phyloP scores from a whole-genome alignment of 2,329 filamentous ascomycete species.

The Pyricularia grisea region DNA sequence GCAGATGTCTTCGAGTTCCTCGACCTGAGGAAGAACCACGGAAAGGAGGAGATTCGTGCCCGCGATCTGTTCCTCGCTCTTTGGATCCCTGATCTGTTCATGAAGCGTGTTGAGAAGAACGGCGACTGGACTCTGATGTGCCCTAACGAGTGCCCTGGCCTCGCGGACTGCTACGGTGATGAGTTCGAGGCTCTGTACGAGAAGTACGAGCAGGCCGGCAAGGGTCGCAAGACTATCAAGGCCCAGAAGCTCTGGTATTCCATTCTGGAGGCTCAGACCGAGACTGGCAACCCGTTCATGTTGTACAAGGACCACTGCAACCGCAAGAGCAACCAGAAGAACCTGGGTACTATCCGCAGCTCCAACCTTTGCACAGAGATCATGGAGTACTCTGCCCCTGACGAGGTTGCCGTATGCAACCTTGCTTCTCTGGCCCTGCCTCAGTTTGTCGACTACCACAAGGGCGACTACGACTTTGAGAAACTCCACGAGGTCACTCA shows the following conservation, averaged over 20 bases:
- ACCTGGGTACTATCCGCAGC: slow-evolving; percentile 94
- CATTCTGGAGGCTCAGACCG: slow-evolving; percentile 94
- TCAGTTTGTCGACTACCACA: slow-evolving; percentile 78
- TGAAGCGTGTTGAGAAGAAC: slow-evolving; percentile 98
- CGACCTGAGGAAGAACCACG: slow-evolving; percentile 97
- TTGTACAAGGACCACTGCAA: slow-evolving; percentile 99
- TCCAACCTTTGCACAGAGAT: slow-evolving; percentile 99
- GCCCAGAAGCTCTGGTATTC: slow-evolving; percentile 99
- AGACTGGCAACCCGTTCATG: slow-evolving; percentile 99
- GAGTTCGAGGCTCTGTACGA: slow-evolving; percentile 95
- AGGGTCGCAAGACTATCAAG: slow-evolving; percentile 84
- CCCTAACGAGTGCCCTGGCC: slow-evolving; percentile 88
- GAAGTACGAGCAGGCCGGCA: slow-evolving; percentile 80
- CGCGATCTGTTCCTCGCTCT: slow-evolving; percentile 96
- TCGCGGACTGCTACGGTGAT: slow-evolving; percentile 94
- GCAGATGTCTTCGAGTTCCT: slow-evolving; percentile 96
- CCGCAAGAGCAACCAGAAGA: slow-evolving; percentile 99
- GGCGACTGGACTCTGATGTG: slow-evolving; percentile 97
- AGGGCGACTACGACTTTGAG: slow-evolving; percentile 85
- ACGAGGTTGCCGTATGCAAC: slow-evolving; percentile 98
- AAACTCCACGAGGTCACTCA: slow-evolving; percentile 93
- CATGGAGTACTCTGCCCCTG: slow-evolving; percentile 90
- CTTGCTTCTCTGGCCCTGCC: slow-evolving; percentile 89
- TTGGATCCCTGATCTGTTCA: slow-evolving; percentile 98
- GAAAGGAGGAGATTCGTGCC: slow-evolving; percentile 94